Percentiles rank a stretch among this genome's conserved stretches.
Evolutionary conservation across 108 stramenopile genomes (phyloP).

Genomic region (Hondaea fermentalgiana): DNA sequence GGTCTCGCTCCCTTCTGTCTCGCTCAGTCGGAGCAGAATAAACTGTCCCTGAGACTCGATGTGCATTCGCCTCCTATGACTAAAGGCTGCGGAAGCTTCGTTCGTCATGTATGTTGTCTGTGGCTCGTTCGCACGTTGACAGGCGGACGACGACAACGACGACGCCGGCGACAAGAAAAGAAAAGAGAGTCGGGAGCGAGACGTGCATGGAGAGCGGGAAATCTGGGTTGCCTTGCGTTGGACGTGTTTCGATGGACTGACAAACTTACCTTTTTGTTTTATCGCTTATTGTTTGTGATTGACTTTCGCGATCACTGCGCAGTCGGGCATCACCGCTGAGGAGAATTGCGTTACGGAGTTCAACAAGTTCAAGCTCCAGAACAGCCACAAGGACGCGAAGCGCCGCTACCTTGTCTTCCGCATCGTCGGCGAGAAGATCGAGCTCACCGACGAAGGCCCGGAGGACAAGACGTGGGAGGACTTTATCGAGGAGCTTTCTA

Average conservation of each 20-base stretch:
- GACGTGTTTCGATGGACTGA: too few relatives aligned
- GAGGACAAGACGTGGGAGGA: background rate
- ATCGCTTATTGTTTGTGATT: too few relatives aligned
- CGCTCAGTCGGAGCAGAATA: background rate
- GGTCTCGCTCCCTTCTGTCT: too few relatives aligned
- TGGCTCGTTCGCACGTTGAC: too few relatives aligned
- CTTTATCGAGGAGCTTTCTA: background rate
- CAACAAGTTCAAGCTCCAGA: conserved; percentile 19
- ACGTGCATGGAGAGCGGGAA: too few relatives aligned
- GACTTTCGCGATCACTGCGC: background rate
- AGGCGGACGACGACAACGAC: too few relatives aligned
- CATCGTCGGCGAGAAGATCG: background rate
- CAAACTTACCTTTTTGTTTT: too few relatives aligned
- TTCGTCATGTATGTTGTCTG: too few relatives aligned
- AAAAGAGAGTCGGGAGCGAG: too few relatives aligned
- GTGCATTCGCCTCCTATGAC: background rate
- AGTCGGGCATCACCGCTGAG: background rate
- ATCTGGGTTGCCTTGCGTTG: too few relatives aligned
- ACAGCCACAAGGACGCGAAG: conserved; percentile 1
- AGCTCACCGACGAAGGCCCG: background rate
- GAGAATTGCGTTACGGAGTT: background rate
- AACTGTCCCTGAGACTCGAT: background rate
- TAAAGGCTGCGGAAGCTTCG: too few relatives aligned
- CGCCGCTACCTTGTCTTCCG: conserved; percentile 19
- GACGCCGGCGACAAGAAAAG: too few relatives aligned